Evolutionary conservation across 1,284 basidiomycete species (phyloP).

Genomic region (Ustilago sp.): DNA sequence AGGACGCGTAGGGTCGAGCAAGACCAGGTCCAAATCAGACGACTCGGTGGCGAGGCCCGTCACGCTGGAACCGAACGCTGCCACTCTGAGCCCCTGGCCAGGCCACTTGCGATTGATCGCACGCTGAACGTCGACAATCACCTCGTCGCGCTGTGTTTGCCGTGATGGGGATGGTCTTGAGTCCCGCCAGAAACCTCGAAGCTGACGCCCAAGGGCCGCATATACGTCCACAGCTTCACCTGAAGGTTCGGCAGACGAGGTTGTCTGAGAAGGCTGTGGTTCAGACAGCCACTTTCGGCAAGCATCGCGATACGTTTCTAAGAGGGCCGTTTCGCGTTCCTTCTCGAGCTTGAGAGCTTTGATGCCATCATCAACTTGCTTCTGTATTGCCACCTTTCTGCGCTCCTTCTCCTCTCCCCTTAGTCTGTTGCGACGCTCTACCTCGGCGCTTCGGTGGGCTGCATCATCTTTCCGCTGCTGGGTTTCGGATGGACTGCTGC

Average conservation of each 20-base stretch:
- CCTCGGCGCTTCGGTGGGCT: slow-evolving; percentile 22
- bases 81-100: slow-evolving; percentile 43
- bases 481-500: background rate
- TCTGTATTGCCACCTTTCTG: slow-evolving; percentile 27
- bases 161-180: slow-evolving; percentile 26
- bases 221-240: slow-evolving; percentile 17
- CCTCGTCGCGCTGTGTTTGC: slow-evolving; percentile 21
- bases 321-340: slow-evolving; percentile 14
- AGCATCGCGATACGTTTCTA: slow-evolving; percentile 19
- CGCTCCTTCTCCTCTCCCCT: slow-evolving; percentile 28
- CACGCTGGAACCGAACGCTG: slow-evolving; percentile 61
- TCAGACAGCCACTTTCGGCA: slow-evolving; percentile 35
- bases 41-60: slow-evolving; percentile 50
- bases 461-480: slow-evolving; percentile 14
- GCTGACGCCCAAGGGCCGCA: slow-evolving; percentile 37
- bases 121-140: slow-evolving; percentile 47
- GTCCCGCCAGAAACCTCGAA: slow-evolving; percentile 42
- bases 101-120: slow-evolving; percentile 48
- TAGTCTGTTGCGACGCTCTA: slow-evolving; percentile 33
- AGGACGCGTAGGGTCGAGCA: slow-evolving; percentile 57
- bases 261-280: background rate
- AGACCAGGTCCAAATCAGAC: slow-evolving; percentile 58
- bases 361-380: slow-evolving; percentile 29
- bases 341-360: slow-evolving; percentile 28
- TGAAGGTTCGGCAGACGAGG: background rate